Evolutionary conservation across 2,329 filamentous ascomycete genomes (phyloP).

Genomic region (Ampelomyces quisqualis): DNA sequence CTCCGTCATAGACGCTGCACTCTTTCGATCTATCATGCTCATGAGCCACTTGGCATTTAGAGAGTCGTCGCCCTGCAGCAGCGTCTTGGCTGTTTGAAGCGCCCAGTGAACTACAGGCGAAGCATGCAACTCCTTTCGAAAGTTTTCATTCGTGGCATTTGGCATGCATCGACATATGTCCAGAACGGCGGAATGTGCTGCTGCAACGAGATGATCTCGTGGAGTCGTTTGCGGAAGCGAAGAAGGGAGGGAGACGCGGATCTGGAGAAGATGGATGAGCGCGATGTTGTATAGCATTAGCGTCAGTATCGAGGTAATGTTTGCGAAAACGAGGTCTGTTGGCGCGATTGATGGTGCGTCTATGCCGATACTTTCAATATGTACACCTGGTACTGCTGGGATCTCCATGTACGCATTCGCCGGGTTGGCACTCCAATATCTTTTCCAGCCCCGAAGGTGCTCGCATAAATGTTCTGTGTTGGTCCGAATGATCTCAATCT

Average conservation of each 20-base stretch:
- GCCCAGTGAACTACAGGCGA: conserved; percentile 27
- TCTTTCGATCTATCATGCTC: conserved; percentile 3
- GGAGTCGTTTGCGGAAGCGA: neutral
- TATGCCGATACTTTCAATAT: too few species aligned
- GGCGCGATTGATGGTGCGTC: neutral
- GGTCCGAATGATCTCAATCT: neutral
- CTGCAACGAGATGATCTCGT: conserved; percentile 10
- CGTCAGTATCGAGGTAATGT: conserved; percentile 12
- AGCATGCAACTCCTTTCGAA: conserved; percentile 3
- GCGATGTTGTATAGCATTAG: conserved; percentile 34
- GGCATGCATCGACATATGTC: conserved; percentile 26
- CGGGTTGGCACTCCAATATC: neutral
- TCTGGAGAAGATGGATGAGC: conserved; percentile 26
- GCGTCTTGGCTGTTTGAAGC: conserved; percentile 19
- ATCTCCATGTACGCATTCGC: neutral
- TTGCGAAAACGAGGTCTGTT: conserved; percentile 9
- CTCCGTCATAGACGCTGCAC: conserved; percentile 1
- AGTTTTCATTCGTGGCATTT: conserved; percentile 14
- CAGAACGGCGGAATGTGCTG: conserved; percentile 16
- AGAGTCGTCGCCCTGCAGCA: conserved; percentile 16
- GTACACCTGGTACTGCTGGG: neutral
- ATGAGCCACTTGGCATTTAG: conserved; percentile 16
- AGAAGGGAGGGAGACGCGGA: conserved; percentile 17
- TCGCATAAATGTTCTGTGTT: neutral
- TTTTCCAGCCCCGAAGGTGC: neutral